phyloP scores from a whole-genome alignment of 805 yeast genomes.

The Metschnikowia chrysomelidarum region DNA sequence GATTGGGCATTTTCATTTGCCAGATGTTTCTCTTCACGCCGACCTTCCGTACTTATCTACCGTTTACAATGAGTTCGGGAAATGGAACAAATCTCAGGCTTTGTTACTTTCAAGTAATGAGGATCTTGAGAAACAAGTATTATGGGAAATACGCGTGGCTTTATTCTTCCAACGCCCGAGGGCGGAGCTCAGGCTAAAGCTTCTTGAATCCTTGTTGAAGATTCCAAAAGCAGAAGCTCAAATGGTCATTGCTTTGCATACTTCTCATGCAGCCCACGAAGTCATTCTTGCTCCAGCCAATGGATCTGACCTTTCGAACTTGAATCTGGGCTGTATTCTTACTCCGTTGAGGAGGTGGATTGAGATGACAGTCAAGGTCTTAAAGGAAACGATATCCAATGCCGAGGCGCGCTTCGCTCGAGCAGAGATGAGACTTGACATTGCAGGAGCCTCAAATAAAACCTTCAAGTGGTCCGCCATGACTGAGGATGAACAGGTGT shows the following conservation, averaged over 20 bases:
- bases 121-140: constrained; percentile 4
- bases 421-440: neutral
- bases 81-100: constrained; percentile 6
- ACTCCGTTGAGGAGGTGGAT: constrained; percentile 2
- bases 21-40: constrained; percentile 3
- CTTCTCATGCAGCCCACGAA: constrained; percentile 4
- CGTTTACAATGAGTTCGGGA: constrained; percentile 4
- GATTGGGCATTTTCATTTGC: constrained; percentile 7
- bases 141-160: constrained; percentile 11
- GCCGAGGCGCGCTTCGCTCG: constrained; percentile 2
- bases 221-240: constrained; percentile 6
- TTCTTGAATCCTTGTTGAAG: constrained; percentile 1
- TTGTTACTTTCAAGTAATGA: constrained; percentile 8
- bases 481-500: neutral
- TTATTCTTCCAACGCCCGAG: constrained; percentile 1
- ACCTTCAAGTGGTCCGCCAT: constrained; percentile 1
- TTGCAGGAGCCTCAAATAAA: neutral
- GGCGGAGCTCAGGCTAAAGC: neutral
- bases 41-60: constrained; percentile 8
- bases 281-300: constrained; percentile 7
- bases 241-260: constrained; percentile 6
- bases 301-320: constrained; percentile 1
- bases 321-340: neutral
- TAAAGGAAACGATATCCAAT: constrained; percentile 1
- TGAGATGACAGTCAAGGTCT: neutral